Evolutionary conservation across 352 stramenopile genomes (phyloP).

Genomic region (Phytophthora foliorum): DNA sequence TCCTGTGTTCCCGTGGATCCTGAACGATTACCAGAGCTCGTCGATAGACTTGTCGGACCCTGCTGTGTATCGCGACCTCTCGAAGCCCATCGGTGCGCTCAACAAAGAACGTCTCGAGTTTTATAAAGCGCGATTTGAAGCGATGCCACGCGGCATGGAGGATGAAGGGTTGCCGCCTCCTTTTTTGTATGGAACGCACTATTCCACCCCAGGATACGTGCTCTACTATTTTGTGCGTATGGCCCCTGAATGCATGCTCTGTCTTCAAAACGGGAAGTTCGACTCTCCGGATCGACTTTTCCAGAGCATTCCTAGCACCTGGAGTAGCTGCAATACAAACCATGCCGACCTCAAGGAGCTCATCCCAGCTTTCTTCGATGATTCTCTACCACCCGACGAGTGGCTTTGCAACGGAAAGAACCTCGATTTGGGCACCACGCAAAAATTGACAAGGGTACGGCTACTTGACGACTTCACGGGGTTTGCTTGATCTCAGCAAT

Average conservation of each 20-base stretch:
- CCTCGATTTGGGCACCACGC: conserved; percentile 96
- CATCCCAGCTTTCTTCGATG: conserved; percentile 98
- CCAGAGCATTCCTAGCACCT: conserved; percentile 94
- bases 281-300: conserved; percentile 99
- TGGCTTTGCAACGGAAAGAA: conserved; percentile 98
- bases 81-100: conserved; percentile 96
- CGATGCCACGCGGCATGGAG: conserved; percentile 92
- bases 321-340: conserved; percentile 87
- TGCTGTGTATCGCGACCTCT: conserved; percentile 94
- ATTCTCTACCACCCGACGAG: conserved; percentile 78
- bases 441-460: conserved; percentile 78
- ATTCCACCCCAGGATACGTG: conserved; percentile 95
- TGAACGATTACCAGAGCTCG: conserved; percentile 90
- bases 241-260: conserved; percentile 96
- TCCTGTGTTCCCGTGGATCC: conserved; percentile 98
- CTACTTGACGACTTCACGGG: background rate
- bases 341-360: conserved; percentile 99
- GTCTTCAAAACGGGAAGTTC: conserved; percentile 98
- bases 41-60: conserved; percentile 89
- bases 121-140: conserved; percentile 90
- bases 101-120: conserved; percentile 90
- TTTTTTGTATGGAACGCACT: conserved; percentile 98
- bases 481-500: background rate
- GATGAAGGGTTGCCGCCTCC: conserved; percentile 87
- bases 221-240: conserved; percentile 99